Conservation (phyloP, 177 flowering plant species). For the Tripterygium wilfordii region DNA sequence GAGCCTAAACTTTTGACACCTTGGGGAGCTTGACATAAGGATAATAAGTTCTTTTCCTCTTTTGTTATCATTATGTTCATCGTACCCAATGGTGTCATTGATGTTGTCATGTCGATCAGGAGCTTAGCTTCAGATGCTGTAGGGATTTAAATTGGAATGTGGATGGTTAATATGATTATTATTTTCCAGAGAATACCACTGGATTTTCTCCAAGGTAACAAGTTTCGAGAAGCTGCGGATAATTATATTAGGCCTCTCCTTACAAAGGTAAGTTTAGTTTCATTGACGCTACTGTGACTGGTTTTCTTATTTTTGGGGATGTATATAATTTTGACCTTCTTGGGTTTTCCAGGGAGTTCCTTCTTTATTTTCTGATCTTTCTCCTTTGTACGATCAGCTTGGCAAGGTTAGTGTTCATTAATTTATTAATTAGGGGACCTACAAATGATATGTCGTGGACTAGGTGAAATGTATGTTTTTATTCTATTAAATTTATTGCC, state of each 20-base stretch:
- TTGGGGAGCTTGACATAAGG: too few species aligned
- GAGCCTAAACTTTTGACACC: too few species aligned
- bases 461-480: background rate
- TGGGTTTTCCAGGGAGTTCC: constrained; percentile 80
- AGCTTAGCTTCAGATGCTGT: too few species aligned
- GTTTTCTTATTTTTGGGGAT: background rate
- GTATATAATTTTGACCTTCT: constrained; percentile 3
- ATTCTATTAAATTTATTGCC: background rate
- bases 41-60: too few species aligned
- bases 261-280: constrained; percentile 78
- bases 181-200: constrained; percentile 86
- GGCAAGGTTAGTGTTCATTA: constrained; percentile 79
- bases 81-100: too few species aligned
- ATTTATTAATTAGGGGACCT: too few species aligned
- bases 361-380: constrained; percentile 92
- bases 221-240: constrained; percentile 73
- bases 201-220: constrained; percentile 83
- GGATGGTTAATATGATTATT: too few species aligned
- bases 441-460: background rate
- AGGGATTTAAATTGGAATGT: too few species aligned
- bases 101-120: too few species aligned
- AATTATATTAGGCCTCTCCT: constrained; percentile 78
- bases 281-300: background rate
- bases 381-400: constrained; percentile 80
- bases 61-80: too few species aligned